Evolutionary conservation across 257 asterid genomes (phyloP).

Genomic region (Vinca minor): DNA sequence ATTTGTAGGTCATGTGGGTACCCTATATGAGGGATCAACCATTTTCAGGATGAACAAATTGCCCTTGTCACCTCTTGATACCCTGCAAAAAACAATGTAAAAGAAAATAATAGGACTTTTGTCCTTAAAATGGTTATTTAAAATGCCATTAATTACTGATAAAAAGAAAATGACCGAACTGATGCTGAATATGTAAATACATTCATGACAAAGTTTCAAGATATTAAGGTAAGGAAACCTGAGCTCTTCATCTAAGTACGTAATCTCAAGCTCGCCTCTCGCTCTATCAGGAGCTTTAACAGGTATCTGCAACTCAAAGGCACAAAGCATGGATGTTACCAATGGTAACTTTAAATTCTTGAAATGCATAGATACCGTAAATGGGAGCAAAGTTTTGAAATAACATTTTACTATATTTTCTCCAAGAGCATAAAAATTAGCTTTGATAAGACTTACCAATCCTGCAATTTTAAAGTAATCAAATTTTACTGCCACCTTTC

Average conservation of each 20-base stretch:
- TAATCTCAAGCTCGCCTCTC: constrained; percentile 62
- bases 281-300: constrained; percentile 74
- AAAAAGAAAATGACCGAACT: too few relatives aligned
- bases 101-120: neutral
- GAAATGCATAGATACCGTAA: neutral
- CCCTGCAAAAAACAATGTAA: constrained; percentile 27
- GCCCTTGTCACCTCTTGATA: constrained; percentile 85
- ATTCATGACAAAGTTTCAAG: too few relatives aligned
- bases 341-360: neutral
- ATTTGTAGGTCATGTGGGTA: constrained; percentile 36
- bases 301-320: constrained; percentile 36
- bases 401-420: neutral
- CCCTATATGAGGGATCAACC: constrained; percentile 64
- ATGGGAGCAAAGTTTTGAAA: neutral
- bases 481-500: constrained; percentile 69
- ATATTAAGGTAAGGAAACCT: too few relatives aligned
- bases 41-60: constrained; percentile 73
- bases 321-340: neutral
- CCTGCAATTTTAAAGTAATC: constrained; percentile 75
- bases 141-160: too few relatives aligned
- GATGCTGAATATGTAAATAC: too few relatives aligned
- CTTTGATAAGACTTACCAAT: constrained; percentile 38
- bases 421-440: neutral
- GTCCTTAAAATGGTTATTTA: neutral
- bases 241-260: constrained; percentile 76